Base-by-base conservation (phyloP, 371 early-diverging fungal genomes). In the Mucor ambiguus region DNA sequence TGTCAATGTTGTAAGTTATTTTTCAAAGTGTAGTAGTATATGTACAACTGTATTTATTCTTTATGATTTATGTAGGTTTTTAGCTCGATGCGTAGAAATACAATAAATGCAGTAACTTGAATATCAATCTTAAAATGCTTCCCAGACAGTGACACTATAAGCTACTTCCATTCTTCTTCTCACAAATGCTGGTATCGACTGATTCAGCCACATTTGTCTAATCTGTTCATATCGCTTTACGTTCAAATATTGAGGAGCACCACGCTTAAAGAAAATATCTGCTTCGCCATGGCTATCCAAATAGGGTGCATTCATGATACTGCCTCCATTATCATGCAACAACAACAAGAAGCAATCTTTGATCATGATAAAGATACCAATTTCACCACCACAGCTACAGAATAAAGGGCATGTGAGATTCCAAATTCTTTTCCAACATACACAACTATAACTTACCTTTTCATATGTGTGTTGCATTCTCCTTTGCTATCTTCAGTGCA, bases 271-370 rank as follows among this genome's bases (percentile, higher is more conserved):
- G 37, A 76, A 77, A 10, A 83, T 60, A 61, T 83, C 83, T 0
- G 90, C 91, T 79, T 98, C 99, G 28, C 98, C 99, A 70, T 98
- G 97, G 35, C 88, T 81, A 70, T 98, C 98, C 38, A 98, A 78
- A 73, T 97, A 98, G 4, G 99, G 99, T 32, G 96, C 92, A 38
- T 88, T 89, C 79, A 93, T 88, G 65, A 93, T 93, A 67, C 84
- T 88, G 68, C 93, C 95, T 69, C 93, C 95, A 54, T 89, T 87
- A 58, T 89, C 86, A 76, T 93, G 90, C 29, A 95, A 76, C 56
- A 96, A 69, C 35, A 96, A 69, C 16, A 94, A 73, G 38, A 90
- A 87, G 68, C 93, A 93, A 69, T 92, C 90, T 64, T 94, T 96
- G 62, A 98, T 84, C 58, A 94, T 66, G 46, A 98, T 72, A 69